Percentiles rank a stretch among this genome's conserved stretches.
Evolutionary conservation across 768 basidiomycete genomes (phyloP).

Genomic region (Pilatotrama ljubarskyi): DNA sequence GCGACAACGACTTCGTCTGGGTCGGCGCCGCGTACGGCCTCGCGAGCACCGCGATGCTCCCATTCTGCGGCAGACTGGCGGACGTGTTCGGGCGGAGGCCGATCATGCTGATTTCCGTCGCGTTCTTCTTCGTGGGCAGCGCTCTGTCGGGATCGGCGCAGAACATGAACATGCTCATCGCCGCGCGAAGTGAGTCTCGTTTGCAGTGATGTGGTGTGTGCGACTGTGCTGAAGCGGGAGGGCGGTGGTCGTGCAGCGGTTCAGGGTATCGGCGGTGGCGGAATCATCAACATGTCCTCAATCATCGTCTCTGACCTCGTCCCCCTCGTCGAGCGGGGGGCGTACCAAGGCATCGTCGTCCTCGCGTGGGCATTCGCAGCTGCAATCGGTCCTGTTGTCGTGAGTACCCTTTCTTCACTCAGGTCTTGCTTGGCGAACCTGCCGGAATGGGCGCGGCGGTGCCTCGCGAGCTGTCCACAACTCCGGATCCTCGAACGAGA

Average conservation of each 20-base stretch:
- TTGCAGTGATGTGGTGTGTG: background rate
- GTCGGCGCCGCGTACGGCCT: conserved; percentile 37
- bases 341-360: conserved; percentile 19
- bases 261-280: conserved; percentile 30
- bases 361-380: conserved; percentile 17
- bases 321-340: conserved; percentile 37
- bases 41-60: conserved; percentile 36
- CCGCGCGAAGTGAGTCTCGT: conserved; percentile 29
- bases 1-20: conserved; percentile 26
- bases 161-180: conserved; percentile 43
- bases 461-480: too few species aligned
- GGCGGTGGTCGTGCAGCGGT: conserved; percentile 28
- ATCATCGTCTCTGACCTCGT: conserved; percentile 31
- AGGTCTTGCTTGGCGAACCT: background rate
- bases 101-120: conserved; percentile 32
- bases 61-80: conserved; percentile 21
- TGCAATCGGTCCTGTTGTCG: conserved; percentile 30
- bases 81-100: conserved; percentile 36
- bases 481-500: too few species aligned
- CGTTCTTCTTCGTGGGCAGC: conserved; percentile 41
- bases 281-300: conserved; percentile 23
- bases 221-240: background rate
- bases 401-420: background rate
- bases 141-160: conserved; percentile 41
- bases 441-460: too few species aligned